Evolutionary conservation across 148 eudicot genomes (phyloP).

Genomic region (Pouteria glomerata): DNA sequence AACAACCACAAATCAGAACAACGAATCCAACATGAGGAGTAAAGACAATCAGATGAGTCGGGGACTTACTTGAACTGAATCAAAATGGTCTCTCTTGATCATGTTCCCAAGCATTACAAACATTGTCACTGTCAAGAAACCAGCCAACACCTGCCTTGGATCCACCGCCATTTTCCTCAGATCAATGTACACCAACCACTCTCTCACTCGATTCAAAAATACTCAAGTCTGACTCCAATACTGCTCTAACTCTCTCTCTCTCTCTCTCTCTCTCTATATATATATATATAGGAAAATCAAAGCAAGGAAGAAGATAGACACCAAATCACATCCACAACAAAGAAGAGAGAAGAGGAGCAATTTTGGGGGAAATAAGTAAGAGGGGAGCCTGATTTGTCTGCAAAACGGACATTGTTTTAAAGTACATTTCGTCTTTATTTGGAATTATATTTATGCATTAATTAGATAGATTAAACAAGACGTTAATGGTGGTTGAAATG

Average conservation of each 20-base stretch:
- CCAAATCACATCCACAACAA: too few species aligned
- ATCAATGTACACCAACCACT: background rate
- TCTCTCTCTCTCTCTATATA: background rate
- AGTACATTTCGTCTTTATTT: too few species aligned
- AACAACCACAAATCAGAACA: background rate
- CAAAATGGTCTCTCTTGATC: conserved; percentile 84
- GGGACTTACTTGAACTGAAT: conserved; percentile 22
- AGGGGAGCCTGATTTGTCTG: too few species aligned
- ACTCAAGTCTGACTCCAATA: too few species aligned
- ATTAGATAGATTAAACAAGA: too few species aligned
- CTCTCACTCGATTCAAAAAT: background rate
- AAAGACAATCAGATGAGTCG: background rate
- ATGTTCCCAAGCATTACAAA: conserved; percentile 88
- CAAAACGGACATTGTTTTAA: too few species aligned
- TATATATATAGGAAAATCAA: background rate
- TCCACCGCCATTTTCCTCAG: conserved; percentile 47
- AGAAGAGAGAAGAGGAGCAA: too few species aligned
- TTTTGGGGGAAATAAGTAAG: too few species aligned
- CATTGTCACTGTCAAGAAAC: conserved; percentile 84
- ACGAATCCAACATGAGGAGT: background rate
- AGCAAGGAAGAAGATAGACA: too few species aligned
- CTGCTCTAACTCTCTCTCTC: background rate
- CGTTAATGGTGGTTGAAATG: too few species aligned
- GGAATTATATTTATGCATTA: too few species aligned
- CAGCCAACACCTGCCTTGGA: conserved; percentile 90